Base-by-base conservation (phyloP, 495 filamentous ascomycete genomes). In the Aspergillus haitiensis region DNA sequence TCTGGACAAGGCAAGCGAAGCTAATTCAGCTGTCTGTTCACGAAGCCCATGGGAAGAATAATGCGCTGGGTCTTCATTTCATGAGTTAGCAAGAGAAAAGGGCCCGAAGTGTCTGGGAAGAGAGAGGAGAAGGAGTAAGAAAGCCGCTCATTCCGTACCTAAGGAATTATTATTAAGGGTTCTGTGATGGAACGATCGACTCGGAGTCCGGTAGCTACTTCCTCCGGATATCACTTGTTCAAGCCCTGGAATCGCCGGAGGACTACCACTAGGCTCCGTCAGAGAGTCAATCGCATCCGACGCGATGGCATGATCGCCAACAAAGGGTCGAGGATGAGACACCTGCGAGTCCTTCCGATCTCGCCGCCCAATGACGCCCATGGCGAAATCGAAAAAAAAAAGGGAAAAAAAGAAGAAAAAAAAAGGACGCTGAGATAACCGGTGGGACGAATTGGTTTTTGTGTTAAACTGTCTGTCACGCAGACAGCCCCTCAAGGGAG, bases 1-100 rank as follows among this genome's bases (percentile, higher is more conserved):
- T 16, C 70, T 69, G 67, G 88, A 90, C 35, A 97, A 79, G n/a
- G 89, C 89, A 63, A 90, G 90, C 6, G 84, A 90, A 27, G 94
- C 93, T 36, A 98, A 82, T 70, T 96, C 91, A 35, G 92, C 92
- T 2, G 94, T 96, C 67, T 96, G 87, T 70, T 96, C 90, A 55
- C 94, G 87, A 11, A 98, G 89, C 58, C 84, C 88, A 45, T 85
- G 82, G 21, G 83, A 84, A 31, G 88, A 85, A 73, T 90, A 89
- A 56, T 88, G 85, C 7, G 84, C 82, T 61, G 81, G 84, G 65
- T 95, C 90, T 76, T 80, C 73, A 36, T 56, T 52, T 16, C 56
- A 46, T 18, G 31, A 55, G 31, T 31, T 16, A 31, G n/a, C 18
- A 15, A 56, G 40, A 45, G 53, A 31, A 16, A 34, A 7, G 36